A percentile compares a stretch with the other conserved stretches of the same genome.
Evolutionary conservation across 1,139 yeast species (phyloP).

Genomic region (Geotrichum australiense): DNA sequence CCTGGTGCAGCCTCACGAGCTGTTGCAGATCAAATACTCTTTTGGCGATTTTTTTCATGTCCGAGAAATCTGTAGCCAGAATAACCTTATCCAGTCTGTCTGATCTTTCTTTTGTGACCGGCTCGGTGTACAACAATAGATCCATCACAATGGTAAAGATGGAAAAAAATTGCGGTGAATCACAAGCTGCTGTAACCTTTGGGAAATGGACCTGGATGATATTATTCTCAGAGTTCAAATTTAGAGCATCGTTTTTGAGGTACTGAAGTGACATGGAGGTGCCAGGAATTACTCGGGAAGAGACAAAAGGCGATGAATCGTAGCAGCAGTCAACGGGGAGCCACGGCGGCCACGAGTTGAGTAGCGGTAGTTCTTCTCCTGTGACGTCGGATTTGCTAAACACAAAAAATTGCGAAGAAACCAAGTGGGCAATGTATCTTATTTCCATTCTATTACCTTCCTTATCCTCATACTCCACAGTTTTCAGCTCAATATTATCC

Average conservation of each 20-base stretch:
- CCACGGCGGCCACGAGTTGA: slow-evolving; percentile 72
- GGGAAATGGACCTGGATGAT: slow-evolving; percentile 55
- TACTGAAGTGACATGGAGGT: slow-evolving; percentile 55
- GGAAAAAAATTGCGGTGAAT: slow-evolving; percentile 65
- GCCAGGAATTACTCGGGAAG: slow-evolving; percentile 54
- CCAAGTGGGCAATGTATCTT: slow-evolving; percentile 59
- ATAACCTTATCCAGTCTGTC: slow-evolving; percentile 60
- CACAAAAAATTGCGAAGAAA: slow-evolving; percentile 66
- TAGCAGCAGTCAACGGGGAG: slow-evolving; percentile 63
- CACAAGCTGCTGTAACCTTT: slow-evolving; percentile 59
- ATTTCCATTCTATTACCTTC: slow-evolving; percentile 52
- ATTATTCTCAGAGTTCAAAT: slow-evolving; percentile 37
- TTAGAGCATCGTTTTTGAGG: slow-evolving; percentile 60
- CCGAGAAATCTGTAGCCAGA: slow-evolving; percentile 60
- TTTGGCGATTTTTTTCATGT: slow-evolving; percentile 48
- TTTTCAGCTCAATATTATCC: slow-evolving; percentile 61
- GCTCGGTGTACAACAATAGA: slow-evolving; percentile 59
- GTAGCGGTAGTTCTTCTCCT: slow-evolving; percentile 28
- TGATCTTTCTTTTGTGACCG: slow-evolving; percentile 48
- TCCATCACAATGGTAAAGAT: slow-evolving; percentile 59
- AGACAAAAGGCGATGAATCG: slow-evolving; percentile 48
- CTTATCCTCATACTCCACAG: slow-evolving; percentile 46
- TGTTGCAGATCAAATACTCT: slow-evolving; percentile 52
- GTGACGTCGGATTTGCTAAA: slow-evolving; percentile 42
- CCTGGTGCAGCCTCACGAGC: slow-evolving; percentile 42